Percentiles rank a stretch among this genome's conserved stretches.
phyloP scores from a whole-genome alignment of 495 filamentous ascomycete species.

The Stereocaulon alpinum region DNA sequence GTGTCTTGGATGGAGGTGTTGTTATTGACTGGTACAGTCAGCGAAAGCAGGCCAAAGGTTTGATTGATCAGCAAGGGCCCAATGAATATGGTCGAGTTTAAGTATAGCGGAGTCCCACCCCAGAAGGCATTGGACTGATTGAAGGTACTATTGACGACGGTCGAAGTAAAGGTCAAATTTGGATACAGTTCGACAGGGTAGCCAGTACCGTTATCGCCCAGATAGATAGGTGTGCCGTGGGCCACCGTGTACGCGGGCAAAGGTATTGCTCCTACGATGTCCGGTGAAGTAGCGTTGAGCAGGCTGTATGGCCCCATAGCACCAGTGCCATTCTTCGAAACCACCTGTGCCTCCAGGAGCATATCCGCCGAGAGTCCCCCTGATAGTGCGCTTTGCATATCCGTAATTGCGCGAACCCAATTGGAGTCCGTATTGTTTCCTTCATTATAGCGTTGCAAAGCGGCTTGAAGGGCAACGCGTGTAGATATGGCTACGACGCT shows the following conservation, averaged over 20 bases:
- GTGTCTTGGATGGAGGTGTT: slow-evolving; percentile 46
- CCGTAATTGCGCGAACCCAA: slow-evolving; percentile 44
- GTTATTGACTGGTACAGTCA: slow-evolving; percentile 65
- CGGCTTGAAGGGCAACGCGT: slow-evolving; percentile 53
- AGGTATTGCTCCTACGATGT: slow-evolving; percentile 32
- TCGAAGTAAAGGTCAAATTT: slow-evolving; percentile 52
- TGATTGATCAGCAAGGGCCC: slow-evolving; percentile 60
- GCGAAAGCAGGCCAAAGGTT: slow-evolving; percentile 63
- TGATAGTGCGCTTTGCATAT: slow-evolving; percentile 52
- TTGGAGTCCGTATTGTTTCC: slow-evolving; percentile 35
- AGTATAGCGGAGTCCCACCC: slow-evolving; percentile 42
- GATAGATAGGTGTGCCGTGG: slow-evolving; percentile 45
- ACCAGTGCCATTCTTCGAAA: slow-evolving; percentile 53
- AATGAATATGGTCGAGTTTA: slow-evolving; percentile 45
- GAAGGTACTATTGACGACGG: slow-evolving; percentile 29
- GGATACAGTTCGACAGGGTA: slow-evolving; percentile 63
- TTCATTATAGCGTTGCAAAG: slow-evolving; percentile 50
- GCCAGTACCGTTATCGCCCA: slow-evolving; percentile 51
- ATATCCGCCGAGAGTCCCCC: slow-evolving; percentile 38
- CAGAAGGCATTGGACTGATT: slow-evolving; percentile 31
- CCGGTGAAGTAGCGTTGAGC: slow-evolving; percentile 49
- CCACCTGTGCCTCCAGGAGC: slow-evolving; percentile 56
- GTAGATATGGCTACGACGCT: slow-evolving; percentile 56
- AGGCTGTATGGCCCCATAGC: slow-evolving; percentile 33
- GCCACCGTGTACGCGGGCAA: slow-evolving; percentile 44